Conservation (phyloP, 2,329 filamentous ascomycete species). For the Onygena corvina region DNA sequence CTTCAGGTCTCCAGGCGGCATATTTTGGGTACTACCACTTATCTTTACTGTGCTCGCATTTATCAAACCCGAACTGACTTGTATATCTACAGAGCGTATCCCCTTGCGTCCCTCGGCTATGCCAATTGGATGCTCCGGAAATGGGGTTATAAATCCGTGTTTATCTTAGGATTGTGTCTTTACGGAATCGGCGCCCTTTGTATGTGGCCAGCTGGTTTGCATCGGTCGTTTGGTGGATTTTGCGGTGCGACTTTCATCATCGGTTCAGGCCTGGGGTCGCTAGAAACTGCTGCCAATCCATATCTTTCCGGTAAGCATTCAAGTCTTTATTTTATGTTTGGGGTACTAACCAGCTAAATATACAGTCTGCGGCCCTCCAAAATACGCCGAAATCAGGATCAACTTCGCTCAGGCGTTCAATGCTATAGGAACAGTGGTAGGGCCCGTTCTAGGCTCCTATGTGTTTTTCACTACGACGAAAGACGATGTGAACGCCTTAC, state of each 20-base stretch:
- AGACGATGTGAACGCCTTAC: conserved; percentile 45
- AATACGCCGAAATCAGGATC: conserved; percentile 63
- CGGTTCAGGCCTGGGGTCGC: conserved; percentile 58
- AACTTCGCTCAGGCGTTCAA: conserved; percentile 69
- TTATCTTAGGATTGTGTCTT: conserved; percentile 59
- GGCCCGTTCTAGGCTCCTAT: conserved; percentile 59
- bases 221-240: conserved; percentile 62
- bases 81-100: conserved; percentile 34
- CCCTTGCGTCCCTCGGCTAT: conserved; percentile 42
- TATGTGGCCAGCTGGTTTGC: conserved; percentile 70
- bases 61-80: background rate
- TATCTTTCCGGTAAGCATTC: conserved; percentile 52
- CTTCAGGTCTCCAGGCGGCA: conserved; percentile 50
- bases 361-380: conserved; percentile 58
- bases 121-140: conserved; percentile 53
- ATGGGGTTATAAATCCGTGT: conserved; percentile 68
- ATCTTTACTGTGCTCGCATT: background rate
- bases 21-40: conserved; percentile 46
- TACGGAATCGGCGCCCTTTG: conserved; percentile 65
- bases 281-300: conserved; percentile 67
- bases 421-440: conserved; percentile 61
- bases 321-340: background rate
- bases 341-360: background rate
- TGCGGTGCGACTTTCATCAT: conserved; percentile 61
- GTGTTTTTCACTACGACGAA: conserved; percentile 59